A percentile compares a stretch with the other conserved stretches of the same genome.
These are phyloP conservation scores for Geranium rotundifolium DNA, from an alignment of 345 rosid genomes.

Conservation along the genomic window DNA sequence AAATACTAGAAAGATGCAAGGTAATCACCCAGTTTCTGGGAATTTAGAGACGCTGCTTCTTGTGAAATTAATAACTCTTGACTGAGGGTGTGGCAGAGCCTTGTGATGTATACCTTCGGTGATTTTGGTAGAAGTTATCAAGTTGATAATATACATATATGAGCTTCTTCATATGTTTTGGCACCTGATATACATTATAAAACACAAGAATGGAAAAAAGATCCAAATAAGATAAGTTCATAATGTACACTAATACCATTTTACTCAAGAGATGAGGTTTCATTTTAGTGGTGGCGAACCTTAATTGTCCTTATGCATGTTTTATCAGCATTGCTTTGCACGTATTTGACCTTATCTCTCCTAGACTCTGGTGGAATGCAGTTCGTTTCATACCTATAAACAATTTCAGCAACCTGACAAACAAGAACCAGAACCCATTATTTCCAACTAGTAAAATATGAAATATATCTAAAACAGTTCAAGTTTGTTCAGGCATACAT, in stretches of 20 bases:
- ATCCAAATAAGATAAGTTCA: background rate
- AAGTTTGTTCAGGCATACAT: conserved; percentile 35
- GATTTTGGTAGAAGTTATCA: too few relatives aligned
- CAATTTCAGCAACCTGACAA: conserved; percentile 75
- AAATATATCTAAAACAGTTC: background rate
- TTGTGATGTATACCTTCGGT: conserved; percentile 53
- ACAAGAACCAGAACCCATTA: conserved; percentile 9
- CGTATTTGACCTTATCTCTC: conserved; percentile 46
- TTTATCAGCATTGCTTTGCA: conserved; percentile 39
- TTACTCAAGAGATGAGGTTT: background rate
- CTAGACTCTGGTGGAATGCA: conserved; percentile 48
- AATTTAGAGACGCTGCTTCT: background rate
- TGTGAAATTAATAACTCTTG: too few relatives aligned
- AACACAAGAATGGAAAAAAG: conserved; percentile 4
- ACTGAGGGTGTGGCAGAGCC: background rate
- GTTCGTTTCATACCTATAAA: conserved; percentile 57
- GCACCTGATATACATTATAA: conserved; percentile 47
- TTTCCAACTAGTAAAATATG: background rate
- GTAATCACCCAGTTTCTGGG: background rate
- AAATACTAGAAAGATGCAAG: background rate
- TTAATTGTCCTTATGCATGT: conserved; percentile 37
- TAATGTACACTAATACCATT: background rate
- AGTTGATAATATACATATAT: conserved; percentile 92
- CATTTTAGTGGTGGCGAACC: conserved; percentile 13
- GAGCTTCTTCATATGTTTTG: conserved; percentile 72